A percentile compares a stretch with the other conserved stretches of the same genome.
phyloP scores from a whole-genome alignment of 148 eudicot species.

The Cornus suecica region DNA sequence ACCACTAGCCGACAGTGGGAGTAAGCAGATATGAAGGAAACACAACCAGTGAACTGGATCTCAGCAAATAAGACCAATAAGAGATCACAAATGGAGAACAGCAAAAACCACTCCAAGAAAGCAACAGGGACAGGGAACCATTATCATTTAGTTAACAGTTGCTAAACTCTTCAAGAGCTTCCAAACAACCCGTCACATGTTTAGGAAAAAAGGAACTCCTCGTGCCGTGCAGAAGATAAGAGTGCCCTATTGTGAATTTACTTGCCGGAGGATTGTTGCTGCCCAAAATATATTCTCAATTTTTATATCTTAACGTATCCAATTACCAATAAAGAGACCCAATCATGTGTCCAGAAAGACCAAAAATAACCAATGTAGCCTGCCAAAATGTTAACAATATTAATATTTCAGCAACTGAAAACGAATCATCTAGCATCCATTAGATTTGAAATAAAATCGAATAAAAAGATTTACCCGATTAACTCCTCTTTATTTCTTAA shows the following conservation, averaged over 20 bases:
- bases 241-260: not conserved
- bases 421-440: conserved; percentile 13
- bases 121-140: conserved; percentile 1
- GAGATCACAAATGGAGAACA: not conserved
- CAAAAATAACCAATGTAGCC: conserved; percentile 41
- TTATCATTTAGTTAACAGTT: not conserved
- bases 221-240: not conserved
- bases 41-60: not conserved
- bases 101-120: conserved; percentile 11
- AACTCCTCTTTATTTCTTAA: conserved; percentile 25
- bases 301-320: not conserved
- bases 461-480: conserved; percentile 41
- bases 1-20: not conserved
- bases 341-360: conserved; percentile 14
- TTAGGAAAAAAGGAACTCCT: conserved; percentile 2
- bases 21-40: not conserved
- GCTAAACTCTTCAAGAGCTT: not conserved
- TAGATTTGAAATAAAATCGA: not conserved
- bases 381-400: conserved; percentile 52
- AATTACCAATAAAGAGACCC: not conserved
- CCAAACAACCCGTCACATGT: not conserved
- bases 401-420: conserved; percentile 16
- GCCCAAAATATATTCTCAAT: not conserved
- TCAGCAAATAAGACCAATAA: not conserved
- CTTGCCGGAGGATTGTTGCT: not conserved